Percentiles rank a stretch among this genome's conserved stretches.
phyloP scores from a whole-genome alignment of 2,329 filamentous ascomycete genomes.

The Leptographium lundbergii region DNA sequence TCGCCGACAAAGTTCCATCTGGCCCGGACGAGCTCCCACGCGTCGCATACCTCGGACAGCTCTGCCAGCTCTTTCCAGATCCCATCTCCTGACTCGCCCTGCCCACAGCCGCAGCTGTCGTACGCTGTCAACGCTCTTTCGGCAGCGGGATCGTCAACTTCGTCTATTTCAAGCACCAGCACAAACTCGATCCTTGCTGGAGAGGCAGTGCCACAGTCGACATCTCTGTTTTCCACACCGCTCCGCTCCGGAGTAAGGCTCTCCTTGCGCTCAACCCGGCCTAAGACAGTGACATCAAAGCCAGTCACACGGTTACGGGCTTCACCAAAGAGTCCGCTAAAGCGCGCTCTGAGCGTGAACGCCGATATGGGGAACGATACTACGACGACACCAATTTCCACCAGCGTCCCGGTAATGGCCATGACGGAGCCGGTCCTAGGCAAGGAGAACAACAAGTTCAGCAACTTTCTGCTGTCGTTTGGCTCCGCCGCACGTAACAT shows the following conservation, averaged over 20 bases:
- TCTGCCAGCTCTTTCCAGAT: slow-evolving; percentile 45
- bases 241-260: slow-evolving; percentile 56
- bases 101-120: slow-evolving; percentile 17
- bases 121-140: slow-evolving; percentile 3
- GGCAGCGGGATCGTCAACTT: not conserved
- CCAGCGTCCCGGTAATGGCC: slow-evolving; percentile 20
- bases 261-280: slow-evolving; percentile 49
- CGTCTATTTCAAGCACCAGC: not conserved
- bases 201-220: not conserved
- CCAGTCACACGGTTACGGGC: slow-evolving; percentile 51
- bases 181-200: not conserved
- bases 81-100: slow-evolving; percentile 40
- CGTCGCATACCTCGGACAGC: slow-evolving; percentile 32
- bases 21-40: slow-evolving; percentile 32
- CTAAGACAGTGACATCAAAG: slow-evolving; percentile 40
- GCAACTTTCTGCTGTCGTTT: slow-evolving; percentile 18
- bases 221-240: slow-evolving; percentile 45
- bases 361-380: slow-evolving; percentile 56
- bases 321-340: slow-evolving; percentile 70
- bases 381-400: slow-evolving; percentile 34
- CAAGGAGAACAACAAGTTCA: slow-evolving; percentile 28
- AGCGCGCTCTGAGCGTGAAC: slow-evolving; percentile 60
- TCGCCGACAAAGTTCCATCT: slow-evolving; percentile 87
- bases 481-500: slow-evolving; percentile 30
- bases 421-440: slow-evolving; percentile 15